Evolutionary conservation across 176 grass and related monocot genomes (phyloP), one percentile per base, ranked within the genome.

Genomic region (Carex cristatella): DNA sequence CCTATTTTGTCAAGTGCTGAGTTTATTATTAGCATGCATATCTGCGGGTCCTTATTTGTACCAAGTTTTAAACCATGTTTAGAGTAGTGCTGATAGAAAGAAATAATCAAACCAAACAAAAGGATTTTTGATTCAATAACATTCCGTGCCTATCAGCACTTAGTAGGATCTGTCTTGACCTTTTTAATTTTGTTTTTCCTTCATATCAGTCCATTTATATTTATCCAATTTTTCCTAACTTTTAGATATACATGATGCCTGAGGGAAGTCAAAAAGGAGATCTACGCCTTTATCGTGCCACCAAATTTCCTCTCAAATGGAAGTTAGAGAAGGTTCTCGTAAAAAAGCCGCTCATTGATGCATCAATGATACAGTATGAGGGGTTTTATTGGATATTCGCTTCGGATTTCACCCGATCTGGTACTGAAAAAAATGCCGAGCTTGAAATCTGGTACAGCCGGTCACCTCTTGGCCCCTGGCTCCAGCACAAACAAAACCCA

Each of bases 221-320:
- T 58, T 19, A 33, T 66, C 55, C 16, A 59, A 57, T 77, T 30
- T 83, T 88, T 13, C 28, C 27, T 65, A 65, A 40, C 32, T 58
- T 83, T 76, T 56, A 99, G 96, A 95, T 99, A 79, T 99, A 99
- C 79, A 94, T 99, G 96, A 99, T 99, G 93, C 96, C 96, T 35
- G 96, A 99, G 58, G 93, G 91, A 65, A 94, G 87, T 77, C 92
- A 99, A 90, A 99, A 94, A 69, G 92, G 94, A 81, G 89, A 99
- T 18, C 88, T 99, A 65, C 88, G 96, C 28, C 91, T 99, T 86
- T 99, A 99, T 89, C 89, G 88, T 83, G 93, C 96, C 79, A 90
- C 87, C 33, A 94, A 94, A 54, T 99, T 95, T 91, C 96, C 96
- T 71, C 91, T 99, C 63, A 61, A 91, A 80, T 99, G 96, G 96